These are phyloP conservation scores for Pulveroboletus sp. DNA, from an alignment of 768 basidiomycete species.

Conservation along the genomic window DNA sequence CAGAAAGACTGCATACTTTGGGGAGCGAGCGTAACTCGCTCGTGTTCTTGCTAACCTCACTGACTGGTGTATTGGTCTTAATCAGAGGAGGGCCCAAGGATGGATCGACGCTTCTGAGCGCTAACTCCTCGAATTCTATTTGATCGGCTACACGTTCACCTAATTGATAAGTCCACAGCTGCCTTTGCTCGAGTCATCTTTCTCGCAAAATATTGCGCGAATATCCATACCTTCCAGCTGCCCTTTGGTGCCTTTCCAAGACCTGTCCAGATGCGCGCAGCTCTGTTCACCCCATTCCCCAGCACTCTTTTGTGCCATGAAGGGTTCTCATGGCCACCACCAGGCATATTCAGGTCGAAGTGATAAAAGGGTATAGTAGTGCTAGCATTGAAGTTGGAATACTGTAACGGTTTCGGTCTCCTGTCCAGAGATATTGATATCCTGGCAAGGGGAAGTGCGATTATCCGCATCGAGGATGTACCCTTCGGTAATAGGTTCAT, in stretches of 20 bases:
- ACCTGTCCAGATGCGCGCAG: constrained; percentile 54
- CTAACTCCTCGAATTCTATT: constrained; percentile 78
- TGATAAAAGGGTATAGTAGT: constrained; percentile 41
- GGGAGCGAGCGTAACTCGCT: constrained; percentile 4
- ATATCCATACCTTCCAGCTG: constrained; percentile 64
- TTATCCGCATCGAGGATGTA: constrained; percentile 39
- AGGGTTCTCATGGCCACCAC: constrained; percentile 34
- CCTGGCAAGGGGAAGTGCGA: constrained; percentile 43
- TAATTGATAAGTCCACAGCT: constrained; percentile 58
- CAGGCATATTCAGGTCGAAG: constrained; percentile 28
- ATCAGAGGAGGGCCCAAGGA: constrained; percentile 52
- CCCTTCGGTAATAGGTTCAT: constrained; percentile 17
- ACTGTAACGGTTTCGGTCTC: constrained; percentile 6
- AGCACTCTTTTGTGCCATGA: constrained; percentile 24
- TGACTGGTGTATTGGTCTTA: constrained; percentile 15
- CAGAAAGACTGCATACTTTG: constrained; percentile 12
- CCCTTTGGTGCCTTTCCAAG: constrained; percentile 64
- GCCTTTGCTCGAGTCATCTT: constrained; percentile 5
- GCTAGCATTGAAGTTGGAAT: constrained; percentile 9
- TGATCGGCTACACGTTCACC: constrained; percentile 69
- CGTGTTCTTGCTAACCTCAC: constrained; percentile 9
- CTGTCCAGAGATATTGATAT: constrained; percentile 12
- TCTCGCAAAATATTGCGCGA: constrained; percentile 4
- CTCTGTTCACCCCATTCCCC: constrained; percentile 52
- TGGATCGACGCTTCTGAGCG: constrained; percentile 68